A percentile compares a stretch with the other conserved stretches of the same genome.
Conservation (phyloP, 768 basidiomycete species). For the Termitomyces sp. region DNA sequence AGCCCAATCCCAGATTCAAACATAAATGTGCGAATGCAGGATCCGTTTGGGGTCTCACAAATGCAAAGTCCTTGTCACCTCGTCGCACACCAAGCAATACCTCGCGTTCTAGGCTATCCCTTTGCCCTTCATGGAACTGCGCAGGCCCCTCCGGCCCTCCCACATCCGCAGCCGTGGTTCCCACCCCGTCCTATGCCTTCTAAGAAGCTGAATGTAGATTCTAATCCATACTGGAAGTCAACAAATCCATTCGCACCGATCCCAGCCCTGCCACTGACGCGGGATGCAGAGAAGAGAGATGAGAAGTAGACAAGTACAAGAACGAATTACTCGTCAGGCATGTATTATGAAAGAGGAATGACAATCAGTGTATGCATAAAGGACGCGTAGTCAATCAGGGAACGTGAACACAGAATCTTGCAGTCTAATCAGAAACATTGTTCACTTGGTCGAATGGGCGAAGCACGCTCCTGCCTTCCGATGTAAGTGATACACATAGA, state of each 20-base stretch:
- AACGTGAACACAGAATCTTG: no score
- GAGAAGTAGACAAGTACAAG: neutral
- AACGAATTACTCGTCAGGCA: neutral
- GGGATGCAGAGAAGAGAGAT: neutral
- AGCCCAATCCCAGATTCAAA: neutral
- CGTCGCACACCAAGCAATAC: neutral
- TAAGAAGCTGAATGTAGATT: neutral
- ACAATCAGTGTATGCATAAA: neutral
- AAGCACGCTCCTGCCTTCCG: no score
- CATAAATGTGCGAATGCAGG: neutral
- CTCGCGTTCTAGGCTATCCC: neutral
- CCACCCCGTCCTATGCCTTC: neutral
- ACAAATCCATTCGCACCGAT: neutral
- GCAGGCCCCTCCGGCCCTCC: neutral
- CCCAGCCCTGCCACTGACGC: neutral
- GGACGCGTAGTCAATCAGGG: no score
- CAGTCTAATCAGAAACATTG: no score
- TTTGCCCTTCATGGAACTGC: neutral
- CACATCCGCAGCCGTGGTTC: neutral
- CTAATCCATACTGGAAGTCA: neutral
- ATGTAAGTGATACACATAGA: no score
- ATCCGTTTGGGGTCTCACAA: neutral
- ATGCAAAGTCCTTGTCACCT: neutral
- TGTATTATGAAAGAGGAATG: no score
- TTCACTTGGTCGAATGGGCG: no score